Evolutionary conservation across 2,329 filamentous ascomycete species (phyloP).

Genomic region (Clarireedia paspali): DNA sequence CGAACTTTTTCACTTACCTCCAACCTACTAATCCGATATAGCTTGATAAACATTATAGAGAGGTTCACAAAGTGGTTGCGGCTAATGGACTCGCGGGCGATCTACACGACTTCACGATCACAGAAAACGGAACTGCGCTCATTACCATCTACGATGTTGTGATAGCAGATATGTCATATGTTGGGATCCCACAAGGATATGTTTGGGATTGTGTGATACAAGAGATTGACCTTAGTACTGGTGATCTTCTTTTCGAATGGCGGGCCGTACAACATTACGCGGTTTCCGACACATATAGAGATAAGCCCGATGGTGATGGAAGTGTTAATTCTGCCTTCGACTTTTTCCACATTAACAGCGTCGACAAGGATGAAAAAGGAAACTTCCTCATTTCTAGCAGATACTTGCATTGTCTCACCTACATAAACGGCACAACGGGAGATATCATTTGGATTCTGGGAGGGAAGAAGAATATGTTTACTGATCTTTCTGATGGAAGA

Average conservation of each 20-base stretch:
- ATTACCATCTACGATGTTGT: constrained; percentile 47
- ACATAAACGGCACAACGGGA: constrained; percentile 38
- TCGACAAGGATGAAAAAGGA: constrained; percentile 33
- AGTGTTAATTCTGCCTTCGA: constrained; percentile 36
- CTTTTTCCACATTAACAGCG: constrained; percentile 30
- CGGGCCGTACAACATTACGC: constrained; percentile 40
- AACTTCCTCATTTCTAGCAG: constrained; percentile 42
- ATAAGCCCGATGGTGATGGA: constrained; percentile 29
- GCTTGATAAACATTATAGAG: constrained; percentile 27
- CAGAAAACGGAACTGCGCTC: constrained; percentile 44
- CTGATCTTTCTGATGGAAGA: constrained; percentile 22
- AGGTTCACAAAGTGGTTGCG: constrained; percentile 32
- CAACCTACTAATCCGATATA: constrained; percentile 1
- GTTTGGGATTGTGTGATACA: constrained; percentile 51
- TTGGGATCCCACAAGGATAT: constrained; percentile 39
- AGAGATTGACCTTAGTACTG: constrained; percentile 35
- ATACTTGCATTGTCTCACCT: constrained; percentile 39
- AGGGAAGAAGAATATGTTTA: constrained; percentile 38
- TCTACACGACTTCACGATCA: constrained; percentile 45
- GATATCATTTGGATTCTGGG: constrained; percentile 41
- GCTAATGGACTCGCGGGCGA: constrained; percentile 18
- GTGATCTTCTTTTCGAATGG: constrained; percentile 52
- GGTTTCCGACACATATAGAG: constrained; percentile 31
- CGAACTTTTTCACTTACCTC: no score
- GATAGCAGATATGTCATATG: constrained; percentile 36